These are phyloP conservation scores for Blastocystis sp. DNA, from an alignment of 352 stramenopile species.

Conservation along the genomic window DNA sequence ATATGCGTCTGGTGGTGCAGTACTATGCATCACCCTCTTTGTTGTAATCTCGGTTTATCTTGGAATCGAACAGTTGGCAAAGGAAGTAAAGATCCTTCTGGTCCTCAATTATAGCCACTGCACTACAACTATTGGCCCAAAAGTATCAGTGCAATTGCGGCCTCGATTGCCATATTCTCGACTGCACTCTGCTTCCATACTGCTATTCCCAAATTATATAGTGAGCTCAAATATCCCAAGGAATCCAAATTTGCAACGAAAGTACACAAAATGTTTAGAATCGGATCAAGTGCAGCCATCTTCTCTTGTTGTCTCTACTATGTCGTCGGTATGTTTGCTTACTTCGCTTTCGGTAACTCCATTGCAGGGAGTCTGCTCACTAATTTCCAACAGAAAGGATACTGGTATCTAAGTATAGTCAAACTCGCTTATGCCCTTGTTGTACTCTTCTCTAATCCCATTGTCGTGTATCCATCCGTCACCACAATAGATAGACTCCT, in stretches of 20 bases:
- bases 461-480: constrained; percentile 51
- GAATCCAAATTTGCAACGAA: constrained; percentile 34
- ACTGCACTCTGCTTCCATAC: constrained; percentile 61
- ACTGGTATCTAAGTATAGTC: constrained; percentile 52
- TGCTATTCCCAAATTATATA: constrained; percentile 50
- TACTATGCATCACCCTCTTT: constrained; percentile 42
- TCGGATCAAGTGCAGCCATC: not conserved
- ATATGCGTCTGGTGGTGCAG: constrained; percentile 56
- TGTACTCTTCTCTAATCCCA: constrained; percentile 67
- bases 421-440: constrained; percentile 69
- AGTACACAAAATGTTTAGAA: constrained; percentile 55
- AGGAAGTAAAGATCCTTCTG: not conserved
- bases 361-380: constrained; percentile 47
- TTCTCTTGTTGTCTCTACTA: constrained; percentile 65
- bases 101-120: constrained; percentile 2
- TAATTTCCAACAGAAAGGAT: constrained; percentile 57
- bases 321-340: constrained; percentile 50
- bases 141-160: not conserved
- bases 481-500: constrained; percentile 22
- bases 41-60: constrained; percentile 49
- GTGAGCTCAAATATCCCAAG: constrained; percentile 41
- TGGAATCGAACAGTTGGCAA: not conserved
- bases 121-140: constrained; percentile 26
- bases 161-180: constrained; percentile 60
- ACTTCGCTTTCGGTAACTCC: constrained; percentile 52